Conservation (phyloP, 1,139 yeast species). For the Lipomyces yarrowii region DNA sequence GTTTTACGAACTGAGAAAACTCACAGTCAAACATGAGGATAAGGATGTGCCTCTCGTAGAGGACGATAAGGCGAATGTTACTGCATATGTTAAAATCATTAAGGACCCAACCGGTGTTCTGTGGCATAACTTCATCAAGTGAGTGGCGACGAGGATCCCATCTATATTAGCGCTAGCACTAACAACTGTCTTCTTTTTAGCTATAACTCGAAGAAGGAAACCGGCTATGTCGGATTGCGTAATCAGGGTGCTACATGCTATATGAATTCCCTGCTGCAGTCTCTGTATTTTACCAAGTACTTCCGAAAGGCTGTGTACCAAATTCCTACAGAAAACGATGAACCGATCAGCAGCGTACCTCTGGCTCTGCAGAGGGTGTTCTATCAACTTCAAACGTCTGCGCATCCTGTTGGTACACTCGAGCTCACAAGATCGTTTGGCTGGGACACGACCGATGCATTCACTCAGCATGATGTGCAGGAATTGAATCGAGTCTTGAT, state of each 20-base stretch:
- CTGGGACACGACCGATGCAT: constrained; percentile 95
- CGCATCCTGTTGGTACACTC: constrained; percentile 76
- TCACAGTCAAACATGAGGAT: constrained; percentile 42
- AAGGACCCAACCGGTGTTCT: constrained; percentile 92
- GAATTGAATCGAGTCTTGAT: constrained; percentile 92
- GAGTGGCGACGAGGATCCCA: not conserved
- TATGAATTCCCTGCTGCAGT: constrained; percentile 85
- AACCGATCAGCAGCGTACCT: constrained; percentile 63
- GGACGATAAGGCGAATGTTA: constrained; percentile 63
- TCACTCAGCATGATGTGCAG: constrained; percentile 97
- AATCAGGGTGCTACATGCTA: constrained; percentile 99
- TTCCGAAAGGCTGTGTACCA: constrained; percentile 86
- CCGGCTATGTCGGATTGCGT: constrained; percentile 90
- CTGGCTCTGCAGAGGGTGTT: constrained; percentile 86
- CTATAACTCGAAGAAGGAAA: constrained; percentile 82
- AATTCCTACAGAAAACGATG: constrained; percentile 74
- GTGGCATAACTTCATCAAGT: constrained; percentile 81
- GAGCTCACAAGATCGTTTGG: constrained; percentile 93
- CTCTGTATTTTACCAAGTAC: constrained; percentile 80
- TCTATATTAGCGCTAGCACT: not conserved
- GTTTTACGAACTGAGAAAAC: constrained; percentile 61
- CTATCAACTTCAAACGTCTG: constrained; percentile 71
- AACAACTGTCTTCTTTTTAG: constrained; percentile 5
- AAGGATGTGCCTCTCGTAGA: constrained; percentile 51
- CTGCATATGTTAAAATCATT: constrained; percentile 74